Base-by-base conservation (phyloP, 2,329 filamentous ascomycete species). In the Thelonectria blattea region DNA sequence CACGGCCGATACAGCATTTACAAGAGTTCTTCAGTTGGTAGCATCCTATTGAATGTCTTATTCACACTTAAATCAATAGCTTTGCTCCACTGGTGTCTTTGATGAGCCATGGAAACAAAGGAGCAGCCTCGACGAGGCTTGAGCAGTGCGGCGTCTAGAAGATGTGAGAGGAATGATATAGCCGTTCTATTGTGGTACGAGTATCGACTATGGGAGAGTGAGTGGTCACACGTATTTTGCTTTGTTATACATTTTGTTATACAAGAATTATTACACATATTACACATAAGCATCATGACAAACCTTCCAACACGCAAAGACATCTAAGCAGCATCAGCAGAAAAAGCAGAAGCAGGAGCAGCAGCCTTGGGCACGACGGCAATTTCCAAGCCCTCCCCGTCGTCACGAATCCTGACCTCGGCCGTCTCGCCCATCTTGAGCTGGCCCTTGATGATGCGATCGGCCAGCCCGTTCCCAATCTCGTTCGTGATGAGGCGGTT, bases 401-500 rank as follows among this genome's bases (percentile, higher is more conserved):
- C 86, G 12, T 85, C 83, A 54, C 86, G 89, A 59, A 97, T 81
- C 50, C 79, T 80, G 12, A 97, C 90, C 60, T 82, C 83, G 5
- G 91, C 94, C 3, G 79, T 84, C 70, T 96, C 88, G 1, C 92
- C 93, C 59, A 81, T 85, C 75, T 88, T 90, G 61, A 98, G 78
- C 75, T 92, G 81, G 18, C 95, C 95, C 56, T 91, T 84, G 69
- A 98, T 98, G 69, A 99, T 96, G 79, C 90, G 91, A 72, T 97
- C 93, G 0, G 95, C 95, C 41, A 98, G 83, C 3, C 87, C 84
- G 74, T 97, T 97, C 61, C 91, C 89, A 66, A 99, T 92, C 77
- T 97, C 88, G 71, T 90, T 96, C 20, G 91, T 87, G 66, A 98
- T 97, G 53, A 98, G 84, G 39, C 95, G 84, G 75, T 98, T 97